phyloP scores from a whole-genome alignment of 768 basidiomycete species.

The Amanita thiersii region DNA sequence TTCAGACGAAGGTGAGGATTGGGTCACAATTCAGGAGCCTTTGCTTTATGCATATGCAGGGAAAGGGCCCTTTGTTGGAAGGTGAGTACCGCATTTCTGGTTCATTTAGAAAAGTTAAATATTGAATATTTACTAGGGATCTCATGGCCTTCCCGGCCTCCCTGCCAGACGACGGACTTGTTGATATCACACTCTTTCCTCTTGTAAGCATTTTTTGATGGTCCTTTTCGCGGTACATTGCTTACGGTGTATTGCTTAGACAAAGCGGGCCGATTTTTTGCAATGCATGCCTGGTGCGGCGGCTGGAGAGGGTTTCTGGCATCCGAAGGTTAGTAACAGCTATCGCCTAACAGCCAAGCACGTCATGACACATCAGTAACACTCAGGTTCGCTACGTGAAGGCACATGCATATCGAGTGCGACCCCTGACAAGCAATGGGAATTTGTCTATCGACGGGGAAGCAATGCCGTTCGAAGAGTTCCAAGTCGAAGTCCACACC shows the following conservation, averaged over 20 bases:
- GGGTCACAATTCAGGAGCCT: constrained; percentile 65
- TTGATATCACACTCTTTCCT: constrained; percentile 65
- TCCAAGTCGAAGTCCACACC: constrained; percentile 69
- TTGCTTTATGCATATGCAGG: constrained; percentile 68
- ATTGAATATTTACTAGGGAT: constrained; percentile 31
- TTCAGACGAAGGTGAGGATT: constrained; percentile 43
- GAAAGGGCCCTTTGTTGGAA: constrained; percentile 68
- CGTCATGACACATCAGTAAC: not conserved
- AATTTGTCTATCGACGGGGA: constrained; percentile 75
- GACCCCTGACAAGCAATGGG: constrained; percentile 46
- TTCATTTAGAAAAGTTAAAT: not conserved
- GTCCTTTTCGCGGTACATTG: not conserved
- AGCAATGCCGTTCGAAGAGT: constrained; percentile 62
- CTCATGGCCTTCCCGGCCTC: constrained; percentile 83
- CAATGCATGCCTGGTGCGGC: constrained; percentile 51
- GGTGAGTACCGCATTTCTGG: constrained; percentile 27
- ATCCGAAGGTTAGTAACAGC: constrained; percentile 36
- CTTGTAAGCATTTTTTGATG: constrained; percentile 31
- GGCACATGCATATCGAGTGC: constrained; percentile 65
- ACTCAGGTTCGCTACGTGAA: constrained; percentile 64
- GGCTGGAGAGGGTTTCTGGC: constrained; percentile 56
- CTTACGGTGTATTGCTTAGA: constrained; percentile 2
- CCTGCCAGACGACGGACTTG: constrained; percentile 67
- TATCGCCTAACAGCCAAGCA: constrained; percentile 2
- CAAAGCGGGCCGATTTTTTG: not conserved